Percentiles rank a stretch among this genome's conserved stretches.
Conservation (phyloP, 2,329 filamentous ascomycete genomes). For the Phyllosticta citrichinensis region DNA sequence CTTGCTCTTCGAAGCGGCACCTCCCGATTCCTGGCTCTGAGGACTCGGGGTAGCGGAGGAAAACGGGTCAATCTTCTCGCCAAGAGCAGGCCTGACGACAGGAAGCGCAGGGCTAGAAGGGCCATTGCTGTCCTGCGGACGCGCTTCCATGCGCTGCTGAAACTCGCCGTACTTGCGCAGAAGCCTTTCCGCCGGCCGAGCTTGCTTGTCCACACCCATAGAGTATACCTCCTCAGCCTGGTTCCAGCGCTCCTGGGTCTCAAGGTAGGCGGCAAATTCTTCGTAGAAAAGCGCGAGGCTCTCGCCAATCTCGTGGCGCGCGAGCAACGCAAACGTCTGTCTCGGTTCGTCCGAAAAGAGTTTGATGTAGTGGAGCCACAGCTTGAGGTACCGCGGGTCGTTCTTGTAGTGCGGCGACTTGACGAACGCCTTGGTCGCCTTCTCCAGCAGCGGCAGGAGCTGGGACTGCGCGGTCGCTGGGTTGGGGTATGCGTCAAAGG, state of each 20-base stretch:
- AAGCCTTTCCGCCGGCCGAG: constrained; percentile 69
- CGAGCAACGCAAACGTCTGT: constrained; percentile 84
- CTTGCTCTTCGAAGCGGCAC: constrained; percentile 43
- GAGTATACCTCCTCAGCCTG: constrained; percentile 94
- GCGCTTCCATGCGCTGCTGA: constrained; percentile 63
- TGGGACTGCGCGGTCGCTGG: constrained; percentile 90
- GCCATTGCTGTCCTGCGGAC: constrained; percentile 49
- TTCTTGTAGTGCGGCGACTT: constrained; percentile 84
- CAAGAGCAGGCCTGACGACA: constrained; percentile 69
- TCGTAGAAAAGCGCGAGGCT: constrained; percentile 87
- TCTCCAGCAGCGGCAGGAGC: constrained; percentile 77
- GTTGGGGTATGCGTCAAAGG: constrained; percentile 84
- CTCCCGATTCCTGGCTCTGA: constrained; percentile 46
- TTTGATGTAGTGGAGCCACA: constrained; percentile 91
- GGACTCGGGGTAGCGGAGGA: constrained; percentile 47
- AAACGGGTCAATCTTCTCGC: constrained; percentile 79
- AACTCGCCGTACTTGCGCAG: constrained; percentile 90
- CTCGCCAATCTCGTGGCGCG: constrained; percentile 81
- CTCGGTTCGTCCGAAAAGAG: constrained; percentile 89
- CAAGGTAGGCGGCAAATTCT: constrained; percentile 89
- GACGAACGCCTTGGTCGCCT: constrained; percentile 83
- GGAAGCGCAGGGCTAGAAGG: constrained; percentile 84
- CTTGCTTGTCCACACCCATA: constrained; percentile 79
- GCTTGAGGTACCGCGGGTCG: constrained; percentile 81
- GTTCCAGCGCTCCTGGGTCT: constrained; percentile 69